Base-by-base conservation (phyloP, 768 basidiomycete genomes). In the Auricularia sp. region DNA sequence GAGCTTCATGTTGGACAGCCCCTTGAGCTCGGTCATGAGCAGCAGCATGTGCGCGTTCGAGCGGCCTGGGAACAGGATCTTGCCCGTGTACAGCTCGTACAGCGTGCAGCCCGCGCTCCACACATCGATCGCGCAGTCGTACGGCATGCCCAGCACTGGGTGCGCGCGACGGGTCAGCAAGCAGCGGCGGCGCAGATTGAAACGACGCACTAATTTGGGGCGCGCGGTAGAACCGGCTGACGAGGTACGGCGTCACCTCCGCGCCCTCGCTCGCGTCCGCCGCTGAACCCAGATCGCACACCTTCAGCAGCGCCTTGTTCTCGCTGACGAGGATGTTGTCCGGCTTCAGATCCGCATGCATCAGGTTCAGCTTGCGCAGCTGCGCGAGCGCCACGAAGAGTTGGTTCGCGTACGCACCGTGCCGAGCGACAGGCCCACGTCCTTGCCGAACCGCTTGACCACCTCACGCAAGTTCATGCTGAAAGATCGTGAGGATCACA, bases 381-480 rank as follows among this genome's bases (percentile, higher is more conserved):
- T 95, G 79, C 69, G 89, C 84, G 68, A 98, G 75, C n/a, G 92
- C 84, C 63, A 98, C 82, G 77, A 98, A 95, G 63, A 99, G 85
- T 72, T 99, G 97, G 69, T 96, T 92, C 36, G 97, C 88, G 73
- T 99, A 99, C n/a, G 95, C 24, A 99, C 97, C 62, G 97, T 97
- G 69, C 88, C 85, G 71, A 98, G 89, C 71, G 98, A 97, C 29
- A 99, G 79, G 16, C 97, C 97, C 64, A 99, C 89, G 70, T 99
- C 94, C 74, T 98, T 98, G 56, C 97, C 97, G 75, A 98, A 98
- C 21, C 94, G 88, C 76, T 98, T 98, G 65, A 98, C 89, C 45
- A 98, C 94, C 65, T 98, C 97, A 65, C 96, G 91, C 24, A 99
- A 83, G 72, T 99, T 99, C 94, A 98, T 97, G 71, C 95, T 97